Evolutionary conservation across 2,329 filamentous ascomycete species (phyloP).

Genomic region (Sclerotinia borealis): DNA sequence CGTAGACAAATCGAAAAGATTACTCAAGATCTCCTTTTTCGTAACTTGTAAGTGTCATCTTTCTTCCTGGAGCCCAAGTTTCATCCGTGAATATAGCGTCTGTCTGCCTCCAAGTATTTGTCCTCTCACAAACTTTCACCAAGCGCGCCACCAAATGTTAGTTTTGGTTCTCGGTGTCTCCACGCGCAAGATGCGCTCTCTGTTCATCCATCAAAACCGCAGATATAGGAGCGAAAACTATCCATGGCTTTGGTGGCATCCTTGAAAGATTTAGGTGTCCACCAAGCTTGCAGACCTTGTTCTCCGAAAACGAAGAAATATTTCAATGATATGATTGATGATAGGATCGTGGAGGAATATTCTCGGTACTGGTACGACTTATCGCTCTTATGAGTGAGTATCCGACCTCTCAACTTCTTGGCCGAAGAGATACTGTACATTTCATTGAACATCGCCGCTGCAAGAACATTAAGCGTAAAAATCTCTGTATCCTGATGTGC

Average conservation of each 20-base stretch:
- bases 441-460: constrained; percentile 7
- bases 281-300: not conserved
- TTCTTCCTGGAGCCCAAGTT: not conserved
- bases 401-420: not conserved
- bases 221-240: not conserved
- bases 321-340: not conserved
- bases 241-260: not conserved
- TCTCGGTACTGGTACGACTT: not conserved
- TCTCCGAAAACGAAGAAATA: constrained; percentile 1
- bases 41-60: not conserved
- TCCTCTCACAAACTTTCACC: not conserved
- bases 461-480: not conserved
- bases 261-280: not conserved
- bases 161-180: not conserved
- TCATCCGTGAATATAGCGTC: not conserved
- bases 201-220: not conserved
- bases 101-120: not conserved
- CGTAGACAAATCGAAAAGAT: constrained; percentile 3
- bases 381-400: not conserved
- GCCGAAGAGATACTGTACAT: too few relatives aligned
- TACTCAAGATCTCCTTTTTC: not conserved
- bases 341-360: not conserved
- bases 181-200: not conserved
- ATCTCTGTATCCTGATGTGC: not conserved
- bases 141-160: not conserved